Evolutionary conservation across 2,329 filamentous ascomycete genomes (phyloP), one percentile per base, ranked within the genome.

Genomic region (Apiospora sp.): DNA sequence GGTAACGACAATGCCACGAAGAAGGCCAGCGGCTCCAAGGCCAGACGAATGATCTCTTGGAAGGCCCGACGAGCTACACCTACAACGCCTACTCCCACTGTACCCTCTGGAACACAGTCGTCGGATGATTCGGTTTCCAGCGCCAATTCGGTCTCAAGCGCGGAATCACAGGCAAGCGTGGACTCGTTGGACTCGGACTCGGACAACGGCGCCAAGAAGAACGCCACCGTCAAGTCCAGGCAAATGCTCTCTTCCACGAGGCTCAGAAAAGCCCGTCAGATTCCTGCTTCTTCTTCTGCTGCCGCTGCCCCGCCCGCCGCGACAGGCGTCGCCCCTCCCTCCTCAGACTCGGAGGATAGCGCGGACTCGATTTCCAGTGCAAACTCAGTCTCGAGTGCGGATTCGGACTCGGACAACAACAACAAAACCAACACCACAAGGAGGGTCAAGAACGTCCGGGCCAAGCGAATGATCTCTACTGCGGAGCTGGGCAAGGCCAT

Each of bases 401-500:
- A 44, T 5, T 54, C 49, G 24, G 49, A 30, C 24, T 54, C 49
- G 3, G 49, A 54, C 24, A n/a, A n/a, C n/a, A 30, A 30, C 27
- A 30, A 30, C 27, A 30, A 30, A 4, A 30, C 27, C 27, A 30
- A 30, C 27, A 30, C 2, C 27, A 30, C 27, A 4, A 30, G 4
- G 27, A 30, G 4, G 27, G 27, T 30, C 27, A 30, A 30, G 27
- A 30, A 30, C 27, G 27, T 30, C 27, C 27, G 49, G n/a, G 8
- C 49, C 49, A 51, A n/a, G 24, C 54, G 54, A 7, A 37, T 61
- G 54, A 61, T 61, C 54, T 61, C 54, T 22, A 61, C 54, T 1
- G 54, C 54, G 6, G 54, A 61, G 54, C 30, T 61, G 54, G 54
- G 54, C 30, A 34, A 61, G 30, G 54, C 30, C 19, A 49, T 49